Evolutionary conservation across 2,329 filamentous ascomycete species (phyloP), one percentile per base, ranked within the genome.

Genomic region (Fonsecaea monophora): DNA sequence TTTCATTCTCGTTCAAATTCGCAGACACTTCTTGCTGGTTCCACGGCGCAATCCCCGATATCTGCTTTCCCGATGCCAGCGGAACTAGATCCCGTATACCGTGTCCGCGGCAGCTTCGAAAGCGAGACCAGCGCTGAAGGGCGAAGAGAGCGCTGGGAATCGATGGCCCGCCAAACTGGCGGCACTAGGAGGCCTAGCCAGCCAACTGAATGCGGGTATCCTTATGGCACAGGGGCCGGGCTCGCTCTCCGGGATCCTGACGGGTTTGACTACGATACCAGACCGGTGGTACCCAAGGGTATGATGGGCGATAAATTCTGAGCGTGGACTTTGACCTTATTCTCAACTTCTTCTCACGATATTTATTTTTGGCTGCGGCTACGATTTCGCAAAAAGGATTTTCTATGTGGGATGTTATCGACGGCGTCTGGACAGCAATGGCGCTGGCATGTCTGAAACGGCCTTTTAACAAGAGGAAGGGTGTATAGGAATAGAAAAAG

Each of bases 291-390:
- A 25, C 58, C 62, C 21, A 48, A 54, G 54, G 53, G 18, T 34
- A 68, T 65, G 45, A 40, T 56, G 55, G 62, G 58, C 38, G 62
- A 63, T 32, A 64, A 53, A 53, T 65, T 65, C 38, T 63, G 35
- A 45, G 25, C 6, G 5, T 21, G 3, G 9, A n/a, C 4, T 54
- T 54, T 32, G 5, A 54, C 4, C 12, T 38, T 32, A 9, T 55
- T 55, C 35, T 55, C n/a, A 18, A 21, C n/a, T 21, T 21, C 8
- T 18, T 55, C 35, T 50, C 21, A 50, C 45, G 45, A 50, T 3
- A 4, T 15, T 50, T 21, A 32, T 3, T 32, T 50, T 50, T 25
- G 25, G 45, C 45, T 50, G 21, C 9, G 15, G 45, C 45, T 50
- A 25, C 21, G 18, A 25, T 30, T 30, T 50, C 18, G 45, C 10